A percentile compares a stretch with the other conserved stretches of the same genome.
These are phyloP conservation scores for Discostella stelligeroides DNA, from an alignment of 108 stramenopile species.

Conservation along the genomic window DNA sequence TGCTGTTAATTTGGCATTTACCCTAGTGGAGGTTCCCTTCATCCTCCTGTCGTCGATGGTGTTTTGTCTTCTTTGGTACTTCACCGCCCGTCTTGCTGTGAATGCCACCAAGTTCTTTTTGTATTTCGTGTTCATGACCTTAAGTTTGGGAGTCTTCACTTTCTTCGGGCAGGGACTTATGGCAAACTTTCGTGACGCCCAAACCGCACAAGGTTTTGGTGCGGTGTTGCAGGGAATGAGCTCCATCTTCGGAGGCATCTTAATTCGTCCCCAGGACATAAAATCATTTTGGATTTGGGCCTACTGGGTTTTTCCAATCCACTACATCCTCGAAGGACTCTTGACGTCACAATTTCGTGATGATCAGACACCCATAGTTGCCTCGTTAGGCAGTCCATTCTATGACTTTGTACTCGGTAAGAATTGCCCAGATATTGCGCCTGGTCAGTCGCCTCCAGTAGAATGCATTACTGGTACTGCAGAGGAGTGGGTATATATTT, in stretches of 20 bases:
- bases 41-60: slow-evolving; percentile 52
- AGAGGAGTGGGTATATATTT: slow-evolving; percentile 61
- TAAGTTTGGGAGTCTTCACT: slow-evolving; percentile 43
- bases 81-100: slow-evolving; percentile 50
- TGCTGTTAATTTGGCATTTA: slow-evolving; percentile 54
- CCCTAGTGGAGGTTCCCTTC: slow-evolving; percentile 68
- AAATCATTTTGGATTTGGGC: slow-evolving; percentile 58
- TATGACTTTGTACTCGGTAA: slow-evolving; percentile 39
- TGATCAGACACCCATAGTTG: too few species aligned
- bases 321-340: slow-evolving; percentile 67
- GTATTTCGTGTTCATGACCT: slow-evolving; percentile 49
- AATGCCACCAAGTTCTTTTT: slow-evolving; percentile 64
- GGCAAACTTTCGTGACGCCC: slow-evolving; percentile 55
- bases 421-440: slow-evolving; percentile 24
- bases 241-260: slow-evolving; percentile 62
- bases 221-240: slow-evolving; percentile 49
- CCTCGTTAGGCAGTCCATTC: slow-evolving; percentile 52
- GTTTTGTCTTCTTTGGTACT: slow-evolving; percentile 60
- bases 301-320: slow-evolving; percentile 56
- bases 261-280: slow-evolving; percentile 65
- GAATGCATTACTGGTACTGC: slow-evolving; percentile 54
- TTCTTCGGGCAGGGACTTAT: slow-evolving; percentile 58
- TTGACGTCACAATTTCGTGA: slow-evolving; percentile 61
- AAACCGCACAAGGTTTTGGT: slow-evolving; percentile 58
- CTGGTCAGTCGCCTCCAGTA: background rate